These are phyloP conservation scores for Ophiostoma montium DNA, from an alignment of 2,329 filamentous ascomycete species.

Conservation along the genomic window DNA sequence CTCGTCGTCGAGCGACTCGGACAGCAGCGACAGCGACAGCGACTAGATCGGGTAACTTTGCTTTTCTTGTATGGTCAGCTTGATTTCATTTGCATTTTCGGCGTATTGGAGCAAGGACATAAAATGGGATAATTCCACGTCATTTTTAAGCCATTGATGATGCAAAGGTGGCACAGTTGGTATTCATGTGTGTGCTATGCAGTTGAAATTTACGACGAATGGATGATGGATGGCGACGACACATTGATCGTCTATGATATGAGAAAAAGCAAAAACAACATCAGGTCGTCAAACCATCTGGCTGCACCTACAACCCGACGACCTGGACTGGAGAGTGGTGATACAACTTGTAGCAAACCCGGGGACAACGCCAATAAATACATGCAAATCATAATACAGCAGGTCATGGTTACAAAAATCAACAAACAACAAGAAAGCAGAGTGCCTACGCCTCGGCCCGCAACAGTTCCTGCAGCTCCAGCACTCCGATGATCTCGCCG, in stretches of 20 bases:
- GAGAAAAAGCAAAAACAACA: background rate
- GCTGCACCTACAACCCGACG: background rate
- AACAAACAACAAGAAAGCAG: background rate
- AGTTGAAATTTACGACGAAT: background rate
- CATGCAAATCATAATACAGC: no score
- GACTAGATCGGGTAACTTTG: background rate
- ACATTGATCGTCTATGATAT: background rate
- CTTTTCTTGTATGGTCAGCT: background rate
- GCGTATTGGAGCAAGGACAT: background rate
- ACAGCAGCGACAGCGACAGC: no score
- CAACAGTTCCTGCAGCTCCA: conserved; percentile 12
- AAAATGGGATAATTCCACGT: background rate
- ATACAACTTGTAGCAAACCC: background rate
- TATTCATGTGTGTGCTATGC: no score
- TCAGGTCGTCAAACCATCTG: background rate
- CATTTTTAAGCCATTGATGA: no score
- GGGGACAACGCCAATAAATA: background rate
- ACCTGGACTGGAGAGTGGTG: background rate
- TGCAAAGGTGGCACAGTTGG: no score
- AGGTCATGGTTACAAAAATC: no score
- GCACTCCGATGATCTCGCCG: conserved; percentile 11
- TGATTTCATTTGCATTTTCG: background rate
- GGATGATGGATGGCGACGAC: no score
- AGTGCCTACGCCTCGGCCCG: background rate
- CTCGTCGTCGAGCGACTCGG: no score